Evolutionary conservation across 2,329 filamentous ascomycete species (phyloP).

Genomic region (Aureobasidium lini): DNA sequence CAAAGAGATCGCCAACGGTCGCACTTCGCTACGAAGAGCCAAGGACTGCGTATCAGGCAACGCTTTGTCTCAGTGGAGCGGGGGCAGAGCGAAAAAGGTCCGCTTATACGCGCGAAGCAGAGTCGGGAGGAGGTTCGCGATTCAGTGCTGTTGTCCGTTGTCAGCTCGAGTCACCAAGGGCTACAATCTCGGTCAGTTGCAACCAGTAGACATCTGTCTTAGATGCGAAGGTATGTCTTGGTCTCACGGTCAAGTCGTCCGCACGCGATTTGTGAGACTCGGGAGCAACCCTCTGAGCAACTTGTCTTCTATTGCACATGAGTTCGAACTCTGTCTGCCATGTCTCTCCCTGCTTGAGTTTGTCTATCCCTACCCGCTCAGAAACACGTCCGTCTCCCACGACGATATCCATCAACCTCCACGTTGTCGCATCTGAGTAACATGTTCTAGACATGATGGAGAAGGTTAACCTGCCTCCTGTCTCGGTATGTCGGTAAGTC

Average conservation of each 20-base stretch:
- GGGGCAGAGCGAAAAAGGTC: not conserved
- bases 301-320: not conserved
- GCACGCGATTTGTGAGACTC: conserved; percentile 4
- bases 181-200: conserved; percentile 6
- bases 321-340: conserved; percentile 3
- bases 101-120: not conserved
- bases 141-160: not conserved
- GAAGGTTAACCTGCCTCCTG: conserved; percentile 9
- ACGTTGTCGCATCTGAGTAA: conserved; percentile 13
- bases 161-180: not conserved
- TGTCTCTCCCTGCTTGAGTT: conserved; percentile 2
- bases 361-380: conserved; percentile 13
- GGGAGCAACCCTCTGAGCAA: conserved; percentile 2
- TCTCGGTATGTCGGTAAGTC: not conserved
- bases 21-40: not conserved
- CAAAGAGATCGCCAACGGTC: not conserved
- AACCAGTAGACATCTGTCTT: not conserved
- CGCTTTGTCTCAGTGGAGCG: conserved; percentile 7
- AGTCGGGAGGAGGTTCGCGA: not conserved
- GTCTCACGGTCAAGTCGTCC: conserved; percentile 8
- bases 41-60: not conserved
- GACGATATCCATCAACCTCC: not conserved
- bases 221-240: conserved; percentile 4
- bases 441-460: conserved; percentile 12
- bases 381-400: not conserved